Percentiles rank a stretch among this genome's conserved stretches.
Evolutionary conservation across 2,329 filamentous ascomycete species (phyloP).

Genomic region (Emmonsia crescens): DNA sequence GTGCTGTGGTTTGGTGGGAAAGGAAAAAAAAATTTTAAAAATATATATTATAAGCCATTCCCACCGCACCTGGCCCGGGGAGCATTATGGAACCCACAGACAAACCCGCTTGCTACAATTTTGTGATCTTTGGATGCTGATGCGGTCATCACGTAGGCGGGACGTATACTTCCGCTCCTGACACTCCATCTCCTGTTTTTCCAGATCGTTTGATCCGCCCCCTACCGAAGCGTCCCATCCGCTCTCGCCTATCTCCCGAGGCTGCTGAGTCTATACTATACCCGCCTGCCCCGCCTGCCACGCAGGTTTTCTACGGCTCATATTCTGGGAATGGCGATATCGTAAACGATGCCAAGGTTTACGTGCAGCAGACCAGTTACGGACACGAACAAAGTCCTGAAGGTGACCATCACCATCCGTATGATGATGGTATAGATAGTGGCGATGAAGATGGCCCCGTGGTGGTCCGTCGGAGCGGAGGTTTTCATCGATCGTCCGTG

Average conservation of each 20-base stretch:
- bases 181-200: constrained; percentile 70
- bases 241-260: constrained; percentile 77
- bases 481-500: constrained; percentile 28
- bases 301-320: constrained; percentile 67
- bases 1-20: background rate
- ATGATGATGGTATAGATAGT: constrained; percentile 48
- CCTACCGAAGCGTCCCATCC: constrained; percentile 76
- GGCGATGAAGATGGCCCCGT: constrained; percentile 48
- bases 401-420: constrained; percentile 32
- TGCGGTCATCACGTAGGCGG: constrained; percentile 31
- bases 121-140: constrained; percentile 27
- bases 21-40: background rate
- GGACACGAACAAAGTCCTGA: constrained; percentile 29
- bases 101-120: constrained; percentile 6
- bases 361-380: constrained; percentile 36
- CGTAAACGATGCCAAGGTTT: constrained; percentile 36
- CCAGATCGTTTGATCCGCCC: constrained; percentile 89
- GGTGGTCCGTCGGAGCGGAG: constrained; percentile 32
- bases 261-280: constrained; percentile 73
- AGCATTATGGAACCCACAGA: background rate
- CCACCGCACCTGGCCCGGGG: background rate
- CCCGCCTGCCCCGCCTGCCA: constrained; percentile 59
- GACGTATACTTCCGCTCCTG: constrained; percentile 44
- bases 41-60: background rate
- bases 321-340: constrained; percentile 47